Evolutionary conservation across 140 eudicot genomes (phyloP).

Genomic region (Flaveria floridana): DNA sequence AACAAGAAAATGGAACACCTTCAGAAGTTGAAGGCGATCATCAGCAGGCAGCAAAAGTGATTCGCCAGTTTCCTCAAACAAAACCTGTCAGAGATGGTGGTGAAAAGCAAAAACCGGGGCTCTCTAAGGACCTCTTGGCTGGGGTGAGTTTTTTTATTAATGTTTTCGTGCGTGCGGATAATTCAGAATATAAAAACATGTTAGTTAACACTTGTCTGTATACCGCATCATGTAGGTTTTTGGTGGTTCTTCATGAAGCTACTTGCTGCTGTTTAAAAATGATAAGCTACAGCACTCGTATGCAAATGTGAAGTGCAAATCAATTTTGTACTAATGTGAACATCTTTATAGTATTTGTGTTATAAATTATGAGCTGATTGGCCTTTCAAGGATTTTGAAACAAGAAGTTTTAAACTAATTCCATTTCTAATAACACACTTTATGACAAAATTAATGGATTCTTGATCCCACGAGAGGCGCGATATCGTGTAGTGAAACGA

Average conservation of each 20-base stretch:
- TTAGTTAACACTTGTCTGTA: not conserved
- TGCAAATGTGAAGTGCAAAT: not conserved
- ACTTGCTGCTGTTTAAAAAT: slow-evolving; percentile 5
- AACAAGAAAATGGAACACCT: slow-evolving; percentile 37
- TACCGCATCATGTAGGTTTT: slow-evolving; percentile 28
- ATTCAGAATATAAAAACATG: not conserved
- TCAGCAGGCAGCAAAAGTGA: slow-evolving; percentile 50
- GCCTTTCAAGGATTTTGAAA: not conserved
- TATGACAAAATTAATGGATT: slow-evolving; percentile 35
- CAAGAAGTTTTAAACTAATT: slow-evolving; percentile 1
- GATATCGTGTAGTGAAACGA: slow-evolving; percentile 51
- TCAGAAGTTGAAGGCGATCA: slow-evolving; percentile 36
- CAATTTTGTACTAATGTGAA: slow-evolving; percentile 33
- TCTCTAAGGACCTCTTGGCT: slow-evolving; percentile 62
- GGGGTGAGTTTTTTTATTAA: slow-evolving; percentile 41
- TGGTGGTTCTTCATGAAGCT: slow-evolving; percentile 31
- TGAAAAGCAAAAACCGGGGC: slow-evolving; percentile 47
- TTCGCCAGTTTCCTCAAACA: slow-evolving; percentile 69
- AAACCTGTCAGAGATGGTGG: slow-evolving; percentile 49
- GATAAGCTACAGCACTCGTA: slow-evolving; percentile 22
- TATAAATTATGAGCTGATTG: slow-evolving; percentile 10
- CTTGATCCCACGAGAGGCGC: slow-evolving; percentile 47
- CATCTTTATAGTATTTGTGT: slow-evolving; percentile 19
- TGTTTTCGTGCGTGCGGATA: not conserved
- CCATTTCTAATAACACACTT: not conserved